Evolutionary conservation across 192 early-diverging fungal species (phyloP).

Genomic region (Coemansia sp.): DNA sequence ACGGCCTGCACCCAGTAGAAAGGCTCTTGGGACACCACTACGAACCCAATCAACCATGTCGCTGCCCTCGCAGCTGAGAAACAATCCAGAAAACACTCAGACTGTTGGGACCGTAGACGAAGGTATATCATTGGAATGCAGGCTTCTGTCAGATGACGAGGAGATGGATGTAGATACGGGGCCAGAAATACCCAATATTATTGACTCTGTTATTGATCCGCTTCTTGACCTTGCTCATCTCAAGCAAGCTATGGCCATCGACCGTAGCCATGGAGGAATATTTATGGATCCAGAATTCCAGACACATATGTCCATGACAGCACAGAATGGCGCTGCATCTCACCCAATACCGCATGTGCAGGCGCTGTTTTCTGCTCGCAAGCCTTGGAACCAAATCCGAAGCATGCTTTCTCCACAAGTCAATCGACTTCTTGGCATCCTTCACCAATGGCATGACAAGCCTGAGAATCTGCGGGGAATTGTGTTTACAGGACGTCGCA

Average conservation of each 20-base stretch:
- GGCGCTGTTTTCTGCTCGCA: slow-evolving; percentile 13
- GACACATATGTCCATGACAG: background rate
- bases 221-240: slow-evolving; percentile 12
- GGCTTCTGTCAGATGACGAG: background rate
- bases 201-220: background rate
- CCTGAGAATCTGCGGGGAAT: slow-evolving; percentile 77
- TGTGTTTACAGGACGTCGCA: slow-evolving; percentile 75
- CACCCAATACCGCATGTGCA: slow-evolving; percentile 27
- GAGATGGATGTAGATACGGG: background rate
- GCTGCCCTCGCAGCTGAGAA: background rate
- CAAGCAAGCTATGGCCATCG: slow-evolving; percentile 16
- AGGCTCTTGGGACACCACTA: background rate
- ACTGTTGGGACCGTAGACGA: background rate
- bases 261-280: slow-evolving; percentile 8
- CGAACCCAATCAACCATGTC: too few relatives aligned
- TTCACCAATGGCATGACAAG: slow-evolving; percentile 53
- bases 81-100: background rate
- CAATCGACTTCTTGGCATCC: slow-evolving; percentile 60
- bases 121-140: background rate
- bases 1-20: slow-evolving; percentile 14
- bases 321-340: background rate
- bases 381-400: slow-evolving; percentile 25
- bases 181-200: background rate
- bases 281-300: background rate
- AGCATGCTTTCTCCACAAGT: slow-evolving; percentile 69